Conservation (phyloP, 2,329 filamentous ascomycete genomes). For the Eutypella sp. region DNA sequence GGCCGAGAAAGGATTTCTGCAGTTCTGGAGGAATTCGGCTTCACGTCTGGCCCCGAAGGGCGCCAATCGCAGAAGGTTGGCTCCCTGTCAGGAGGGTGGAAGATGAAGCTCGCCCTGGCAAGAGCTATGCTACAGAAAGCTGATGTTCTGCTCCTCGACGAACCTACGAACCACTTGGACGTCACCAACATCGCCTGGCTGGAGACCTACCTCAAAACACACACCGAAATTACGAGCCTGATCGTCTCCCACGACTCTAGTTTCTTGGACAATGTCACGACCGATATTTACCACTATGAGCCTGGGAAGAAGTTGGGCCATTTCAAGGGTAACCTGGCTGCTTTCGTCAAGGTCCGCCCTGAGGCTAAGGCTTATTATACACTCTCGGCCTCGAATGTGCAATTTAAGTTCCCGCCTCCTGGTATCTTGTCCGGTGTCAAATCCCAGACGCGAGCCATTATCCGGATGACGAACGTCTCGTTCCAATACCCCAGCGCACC, state of each 20-base stretch:
- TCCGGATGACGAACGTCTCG: slow-evolving; percentile 87
- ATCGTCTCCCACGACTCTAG: slow-evolving; percentile 98
- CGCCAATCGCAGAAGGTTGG: slow-evolving; percentile 87
- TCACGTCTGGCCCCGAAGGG: slow-evolving; percentile 83
- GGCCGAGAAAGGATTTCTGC: slow-evolving; percentile 75
- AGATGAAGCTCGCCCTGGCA: slow-evolving; percentile 98
- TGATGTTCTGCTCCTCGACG: slow-evolving; percentile 94
- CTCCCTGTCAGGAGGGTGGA: slow-evolving; percentile 96
- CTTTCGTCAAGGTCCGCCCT: slow-evolving; percentile 82
- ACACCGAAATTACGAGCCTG: slow-evolving; percentile 92
- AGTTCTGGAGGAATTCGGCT: slow-evolving; percentile 88
- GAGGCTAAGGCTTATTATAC: slow-evolving; percentile 99
- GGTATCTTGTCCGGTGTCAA: slow-evolving; percentile 95
- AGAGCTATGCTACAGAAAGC: slow-evolving; percentile 94
- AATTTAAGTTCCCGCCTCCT: slow-evolving; percentile 97
- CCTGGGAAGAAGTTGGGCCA: slow-evolving; percentile 85
- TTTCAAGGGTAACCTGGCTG: slow-evolving; percentile 77
- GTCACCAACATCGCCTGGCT: slow-evolving; percentile 95
- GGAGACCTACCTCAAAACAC: slow-evolving; percentile 89
- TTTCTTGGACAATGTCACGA: slow-evolving; percentile 95
- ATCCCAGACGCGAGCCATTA: slow-evolving; percentile 86
- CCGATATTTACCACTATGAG: slow-evolving; percentile 99
- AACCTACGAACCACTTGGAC: slow-evolving; percentile 98
- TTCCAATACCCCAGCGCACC: slow-evolving; percentile 88
- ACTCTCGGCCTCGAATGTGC: slow-evolving; percentile 76